Evolutionary conservation across 805 yeast genomes (phyloP).

Genomic region (Yamadazyma tumulicola): DNA sequence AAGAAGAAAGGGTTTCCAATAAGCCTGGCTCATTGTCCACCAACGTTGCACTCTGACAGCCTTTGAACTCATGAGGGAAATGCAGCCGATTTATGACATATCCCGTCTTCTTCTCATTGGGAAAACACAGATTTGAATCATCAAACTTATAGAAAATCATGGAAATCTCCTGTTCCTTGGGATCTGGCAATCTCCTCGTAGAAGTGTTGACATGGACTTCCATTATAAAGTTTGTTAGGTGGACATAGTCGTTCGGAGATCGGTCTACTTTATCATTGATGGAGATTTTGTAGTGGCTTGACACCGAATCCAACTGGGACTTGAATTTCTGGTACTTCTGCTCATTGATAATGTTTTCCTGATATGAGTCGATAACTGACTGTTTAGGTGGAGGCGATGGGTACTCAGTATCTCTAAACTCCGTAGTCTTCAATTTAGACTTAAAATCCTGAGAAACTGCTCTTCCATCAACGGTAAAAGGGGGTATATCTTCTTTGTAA

Average conservation of each 20-base stretch:
- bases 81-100: constrained; percentile 12
- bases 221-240: constrained; percentile 55
- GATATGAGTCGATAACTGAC: constrained; percentile 35
- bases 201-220: constrained; percentile 67
- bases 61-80: constrained; percentile 1
- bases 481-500: constrained; percentile 5
- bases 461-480: constrained; percentile 1
- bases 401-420: constrained; percentile 27
- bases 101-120: constrained; percentile 13
- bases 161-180: constrained; percentile 52
- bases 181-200: constrained; percentile 58
- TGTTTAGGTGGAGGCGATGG: constrained; percentile 44
- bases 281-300: constrained; percentile 36
- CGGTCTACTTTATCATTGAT: constrained; percentile 25
- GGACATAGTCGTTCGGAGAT: constrained; percentile 39
- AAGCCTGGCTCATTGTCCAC: constrained; percentile 1
- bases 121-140: constrained; percentile 23
- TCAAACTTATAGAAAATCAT: constrained; percentile 65
- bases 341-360: constrained; percentile 11
- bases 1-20: constrained; percentile 52
- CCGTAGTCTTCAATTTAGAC: background rate
- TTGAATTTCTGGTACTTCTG: constrained; percentile 17
- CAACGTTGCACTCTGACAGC: constrained; percentile 14
- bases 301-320: constrained; percentile 55
- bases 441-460: background rate